Percentiles rank a stretch among this genome's conserved stretches.
phyloP scores from a whole-genome alignment of 345 rosid genomes.

The rapeseed (Brassica napus) region Da-Ae NC_063451.1:40557501-40558000 shows the following conservation, averaged over 20 bases:
- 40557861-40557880: slow-evolving; percentile 16
- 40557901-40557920: slow-evolving; percentile 5
- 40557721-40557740: slow-evolving; percentile 82
- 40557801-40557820: slow-evolving; percentile 30
- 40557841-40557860: slow-evolving; percentile 15
- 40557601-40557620: slow-evolving; percentile 75
- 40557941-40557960: slow-evolving; percentile 23
- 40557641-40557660: slow-evolving; percentile 93
- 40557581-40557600: slow-evolving; percentile 82
- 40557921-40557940: slow-evolving; percentile 1
- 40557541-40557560: slow-evolving; percentile 26
- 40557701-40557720: slow-evolving; percentile 90
- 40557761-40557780: slow-evolving; percentile 59
- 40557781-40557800: slow-evolving; percentile 46
- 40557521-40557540: slow-evolving; percentile 43
- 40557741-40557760: slow-evolving; percentile 73
- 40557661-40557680: slow-evolving; percentile 76
- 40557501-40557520: slow-evolving; percentile 48
- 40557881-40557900: slow-evolving; percentile 22
- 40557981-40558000: neutral
- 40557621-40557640: slow-evolving; percentile 83
- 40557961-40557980: slow-evolving; percentile 16
- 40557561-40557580: slow-evolving; percentile 79
- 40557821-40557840: neutral
- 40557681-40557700: slow-evolving; percentile 78